phyloP scores from a whole-genome alignment of 139 green algal genomes.

The Monoraphidium neglectum region DNA sequence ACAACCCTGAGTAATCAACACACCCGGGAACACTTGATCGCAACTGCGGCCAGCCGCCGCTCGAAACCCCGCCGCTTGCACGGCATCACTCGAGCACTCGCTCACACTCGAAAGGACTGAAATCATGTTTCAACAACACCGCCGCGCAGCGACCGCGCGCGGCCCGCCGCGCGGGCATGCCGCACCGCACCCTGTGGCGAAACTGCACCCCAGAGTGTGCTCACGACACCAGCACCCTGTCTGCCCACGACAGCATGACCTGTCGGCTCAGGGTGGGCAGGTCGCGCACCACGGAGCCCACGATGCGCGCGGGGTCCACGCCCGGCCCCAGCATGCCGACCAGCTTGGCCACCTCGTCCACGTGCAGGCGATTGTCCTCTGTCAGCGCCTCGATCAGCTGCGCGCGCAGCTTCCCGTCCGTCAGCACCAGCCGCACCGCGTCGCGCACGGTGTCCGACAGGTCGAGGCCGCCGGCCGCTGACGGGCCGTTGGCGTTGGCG shows the following conservation, averaged over 20 bases:
- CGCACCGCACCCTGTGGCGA: not conserved
- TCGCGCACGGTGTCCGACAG: conserved; percentile 89
- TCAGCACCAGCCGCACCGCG: conserved; percentile 72
- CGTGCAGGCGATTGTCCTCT: conserved; percentile 93
- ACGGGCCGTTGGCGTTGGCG: not conserved
- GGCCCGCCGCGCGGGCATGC: no score
- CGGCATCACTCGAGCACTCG: no score
- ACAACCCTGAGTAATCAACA: no score
- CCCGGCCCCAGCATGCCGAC: conserved; percentile 55
- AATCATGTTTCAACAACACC: no score
- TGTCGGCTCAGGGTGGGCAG: conserved; percentile 41
- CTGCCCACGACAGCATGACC: conserved; percentile 61
- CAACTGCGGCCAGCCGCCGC: no score
- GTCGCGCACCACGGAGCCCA: conserved; percentile 44
- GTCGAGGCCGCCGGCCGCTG: conserved; percentile 66
- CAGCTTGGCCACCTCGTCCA: conserved; percentile 73
- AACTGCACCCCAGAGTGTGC: no score
- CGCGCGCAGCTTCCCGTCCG: conserved; percentile 74
- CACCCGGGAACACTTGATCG: no score
- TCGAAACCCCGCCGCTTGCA: no score
- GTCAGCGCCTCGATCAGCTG: conserved; percentile 94
- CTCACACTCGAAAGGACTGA: no score
- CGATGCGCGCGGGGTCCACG: conserved; percentile 49
- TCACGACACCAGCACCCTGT: conserved; percentile 58
- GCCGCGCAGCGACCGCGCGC: no score